Base-by-base conservation (phyloP, 345 rosid species). In the Chamaenerion angustifolium region DNA sequence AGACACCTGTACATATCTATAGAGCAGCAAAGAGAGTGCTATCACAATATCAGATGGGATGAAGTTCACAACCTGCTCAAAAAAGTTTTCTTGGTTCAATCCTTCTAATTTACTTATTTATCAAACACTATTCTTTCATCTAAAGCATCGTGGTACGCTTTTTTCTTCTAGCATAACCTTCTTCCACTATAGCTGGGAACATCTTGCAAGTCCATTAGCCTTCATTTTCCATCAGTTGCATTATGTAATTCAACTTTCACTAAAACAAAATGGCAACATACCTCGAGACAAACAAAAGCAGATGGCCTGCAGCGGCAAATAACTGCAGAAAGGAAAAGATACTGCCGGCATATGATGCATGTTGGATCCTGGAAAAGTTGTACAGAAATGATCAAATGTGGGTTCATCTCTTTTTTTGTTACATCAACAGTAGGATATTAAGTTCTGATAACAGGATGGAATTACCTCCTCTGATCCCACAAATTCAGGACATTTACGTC, bases 401-500 rank as follows among this genome's bases (percentile, higher is more conserved):
- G 42, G 55, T 62, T 35, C 21, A 47, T 18, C 1, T 44, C 16
- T 21, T 11, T 41, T n/a, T 40, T 14, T 35, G 11, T 42, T 18
- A 56, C 15, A 45, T 37, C 15, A 53, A 10, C 23, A 43, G 46
- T 43, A 64, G 19, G 10, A 9, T 56, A 54, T 35, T 53, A 31
- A 48, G n/a, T 15, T 44, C 17, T 40, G 10, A 17, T 16, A 63
- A 8, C 16, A 49, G 44, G 45, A 46, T 8, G 16, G n/a, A 12
- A 55, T 61, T 57, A 90, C 98, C 95, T 90, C 95, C 65, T 83
- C 94, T 48, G 80, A 75, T 48, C 83, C 95, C 65, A 90, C 88
- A 66, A 71, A 76, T 67, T 83, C 94, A 62, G 95, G 79, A 49
- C 56, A 75, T 68, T 72, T 81, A 46, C 79, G 69, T 45, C 77